phyloP scores from a whole-genome alignment of 345 rosid genomes.

The Hibiscus syriacus region DNA sequence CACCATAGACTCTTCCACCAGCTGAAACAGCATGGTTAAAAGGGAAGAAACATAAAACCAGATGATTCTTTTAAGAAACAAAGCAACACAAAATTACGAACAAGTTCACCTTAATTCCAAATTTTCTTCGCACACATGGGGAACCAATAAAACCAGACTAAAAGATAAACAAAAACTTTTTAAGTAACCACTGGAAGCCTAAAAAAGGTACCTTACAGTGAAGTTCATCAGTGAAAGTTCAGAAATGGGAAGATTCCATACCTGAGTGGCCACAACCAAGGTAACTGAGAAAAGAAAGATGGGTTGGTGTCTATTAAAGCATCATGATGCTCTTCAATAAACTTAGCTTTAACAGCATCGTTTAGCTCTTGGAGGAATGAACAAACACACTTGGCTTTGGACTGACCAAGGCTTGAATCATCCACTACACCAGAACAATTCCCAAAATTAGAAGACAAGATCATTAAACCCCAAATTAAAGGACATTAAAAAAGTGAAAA shows the following conservation, averaged over 20 bases:
- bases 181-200: neutral
- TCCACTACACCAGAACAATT: slow-evolving; percentile 47
- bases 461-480: neutral
- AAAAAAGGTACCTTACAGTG: neutral
- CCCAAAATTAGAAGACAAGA: slow-evolving; percentile 6
- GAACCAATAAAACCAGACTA: neutral
- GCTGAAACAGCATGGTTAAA: slow-evolving; percentile 38
- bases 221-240: neutral
- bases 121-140: neutral
- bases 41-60: too few relatives aligned
- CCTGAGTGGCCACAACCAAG: slow-evolving; percentile 91
- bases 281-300: slow-evolving; percentile 85
- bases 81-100: neutral
- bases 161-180: neutral
- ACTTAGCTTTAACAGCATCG: slow-evolving; percentile 97
- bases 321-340: slow-evolving; percentile 81
- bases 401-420: slow-evolving; percentile 60
- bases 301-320: slow-evolving; percentile 58
- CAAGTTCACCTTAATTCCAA: neutral
- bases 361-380: slow-evolving; percentile 93
- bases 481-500: neutral
- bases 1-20: slow-evolving; percentile 75
- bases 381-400: slow-evolving; percentile 87
- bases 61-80: too few relatives aligned
- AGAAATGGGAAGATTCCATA: slow-evolving; percentile 10